Conservation (phyloP, 306 rosid genomes). For the Glycyrrhiza uralensis region DNA sequence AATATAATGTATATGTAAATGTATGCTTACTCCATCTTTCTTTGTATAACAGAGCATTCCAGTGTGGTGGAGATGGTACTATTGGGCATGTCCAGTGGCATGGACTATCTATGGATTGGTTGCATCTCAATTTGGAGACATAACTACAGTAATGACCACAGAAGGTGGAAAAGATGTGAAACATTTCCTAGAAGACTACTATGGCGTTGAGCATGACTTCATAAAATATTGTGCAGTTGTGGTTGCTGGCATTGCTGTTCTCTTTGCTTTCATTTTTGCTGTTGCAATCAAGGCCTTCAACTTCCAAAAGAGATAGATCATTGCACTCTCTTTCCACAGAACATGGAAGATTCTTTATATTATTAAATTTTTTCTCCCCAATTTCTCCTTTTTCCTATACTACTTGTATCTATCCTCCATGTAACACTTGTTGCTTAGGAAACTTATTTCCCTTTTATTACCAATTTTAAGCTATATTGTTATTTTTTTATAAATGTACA, state of each 20-base stretch:
- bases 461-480: not conserved
- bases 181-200: conserved; percentile 19
- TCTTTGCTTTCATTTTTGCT: conserved; percentile 42
- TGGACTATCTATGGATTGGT: conserved; percentile 76
- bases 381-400: not conserved
- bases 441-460: not conserved
- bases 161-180: conserved; percentile 11
- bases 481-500: conserved; percentile 19
- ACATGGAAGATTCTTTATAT: conserved; percentile 8
- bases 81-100: conserved; percentile 70
- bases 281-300: conserved; percentile 42
- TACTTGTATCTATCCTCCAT: not conserved
- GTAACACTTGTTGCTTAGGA: conserved; percentile 3
- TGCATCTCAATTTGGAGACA: conserved; percentile 60
- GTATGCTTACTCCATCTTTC: not conserved
- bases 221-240: conserved; percentile 37
- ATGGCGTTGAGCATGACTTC: conserved; percentile 47
- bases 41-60: conserved; percentile 28
- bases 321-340: not conserved
- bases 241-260: conserved; percentile 25
- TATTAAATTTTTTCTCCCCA: not conserved
- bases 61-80: conserved; percentile 85
- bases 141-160: not conserved
- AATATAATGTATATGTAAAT: not conserved
- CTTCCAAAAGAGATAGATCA: conserved; percentile 55